phyloP scores from a whole-genome alignment of 202 grass and related monocot genomes.

The Schoenoplectus tabernaemontani region DNA sequence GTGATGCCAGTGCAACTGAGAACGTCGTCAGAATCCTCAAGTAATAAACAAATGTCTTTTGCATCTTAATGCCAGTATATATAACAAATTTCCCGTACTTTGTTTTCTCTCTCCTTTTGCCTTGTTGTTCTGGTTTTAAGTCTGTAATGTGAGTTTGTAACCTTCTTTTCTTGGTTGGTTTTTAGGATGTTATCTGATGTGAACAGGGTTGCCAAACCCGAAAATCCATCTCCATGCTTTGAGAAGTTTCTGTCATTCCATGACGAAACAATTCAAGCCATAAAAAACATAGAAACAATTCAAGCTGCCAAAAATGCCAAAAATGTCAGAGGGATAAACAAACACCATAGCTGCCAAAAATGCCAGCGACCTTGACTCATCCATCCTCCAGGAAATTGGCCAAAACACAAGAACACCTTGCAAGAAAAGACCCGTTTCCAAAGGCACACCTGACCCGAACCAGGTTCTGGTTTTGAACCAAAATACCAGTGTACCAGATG shows the following conservation, averaged over 20 bases:
- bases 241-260: slow-evolving; percentile 81
- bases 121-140: too few relatives aligned
- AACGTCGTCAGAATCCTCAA: slow-evolving; percentile 66
- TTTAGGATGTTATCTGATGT: slow-evolving; percentile 78
- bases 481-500: slow-evolving; percentile 12
- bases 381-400: slow-evolving; percentile 64
- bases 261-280: slow-evolving; percentile 65
- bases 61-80: not conserved
- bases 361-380: slow-evolving; percentile 19
- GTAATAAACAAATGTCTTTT: slow-evolving; percentile 19
- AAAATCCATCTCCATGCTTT: slow-evolving; percentile 53
- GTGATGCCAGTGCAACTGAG: slow-evolving; percentile 74
- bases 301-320: too few relatives aligned
- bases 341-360: slow-evolving; percentile 16
- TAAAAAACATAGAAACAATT: slow-evolving; percentile 58
- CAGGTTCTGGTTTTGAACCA: slow-evolving; percentile 12
- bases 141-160: not conserved
- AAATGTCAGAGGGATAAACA: slow-evolving; percentile 39
- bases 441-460: slow-evolving; percentile 27
- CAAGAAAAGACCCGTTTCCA: slow-evolving; percentile 50
- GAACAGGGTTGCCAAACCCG: slow-evolving; percentile 52
- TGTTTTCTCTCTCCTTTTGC: too few relatives aligned
- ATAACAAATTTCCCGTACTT: not conserved
- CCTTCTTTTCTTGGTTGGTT: not conserved
- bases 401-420: slow-evolving; percentile 43